phyloP scores from a whole-genome alignment of 2,329 filamentous ascomycete genomes.

The Fusarium circinatum region DNA sequence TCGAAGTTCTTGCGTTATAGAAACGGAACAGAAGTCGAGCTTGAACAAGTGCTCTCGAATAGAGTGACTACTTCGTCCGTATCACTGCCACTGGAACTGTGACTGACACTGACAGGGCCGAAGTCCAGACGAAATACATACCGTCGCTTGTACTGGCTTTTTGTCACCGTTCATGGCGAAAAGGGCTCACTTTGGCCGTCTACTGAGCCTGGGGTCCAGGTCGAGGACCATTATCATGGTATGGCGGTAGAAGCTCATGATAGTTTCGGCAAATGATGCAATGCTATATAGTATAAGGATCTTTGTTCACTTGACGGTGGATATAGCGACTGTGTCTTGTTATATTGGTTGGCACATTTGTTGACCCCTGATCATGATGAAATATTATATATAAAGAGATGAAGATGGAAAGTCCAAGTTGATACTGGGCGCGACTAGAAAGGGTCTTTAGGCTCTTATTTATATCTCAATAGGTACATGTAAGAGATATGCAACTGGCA shows the following conservation, averaged over 20 bases:
- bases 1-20: background rate
- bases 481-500: background rate
- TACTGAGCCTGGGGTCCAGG: background rate
- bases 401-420: no score
- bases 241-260: background rate
- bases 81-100: background rate
- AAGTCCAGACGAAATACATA: background rate
- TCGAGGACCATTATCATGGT: background rate
- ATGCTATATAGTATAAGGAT: background rate
- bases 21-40: background rate
- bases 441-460: background rate
- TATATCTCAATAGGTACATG: background rate
- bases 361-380: no score
- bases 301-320: no score
- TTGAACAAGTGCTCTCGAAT: background rate
- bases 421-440: background rate
- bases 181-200: background rate
- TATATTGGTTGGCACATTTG: rapidly evolving
- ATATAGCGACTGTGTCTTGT: background rate
- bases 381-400: background rate
- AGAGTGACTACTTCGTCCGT: background rate
- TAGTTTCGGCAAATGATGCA: rapidly evolving
- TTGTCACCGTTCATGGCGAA: no score
- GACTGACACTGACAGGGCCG: background rate
- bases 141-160: background rate